phyloP scores from a whole-genome alignment of 805 yeast species.

The Ogataea siamensis region DNA sequence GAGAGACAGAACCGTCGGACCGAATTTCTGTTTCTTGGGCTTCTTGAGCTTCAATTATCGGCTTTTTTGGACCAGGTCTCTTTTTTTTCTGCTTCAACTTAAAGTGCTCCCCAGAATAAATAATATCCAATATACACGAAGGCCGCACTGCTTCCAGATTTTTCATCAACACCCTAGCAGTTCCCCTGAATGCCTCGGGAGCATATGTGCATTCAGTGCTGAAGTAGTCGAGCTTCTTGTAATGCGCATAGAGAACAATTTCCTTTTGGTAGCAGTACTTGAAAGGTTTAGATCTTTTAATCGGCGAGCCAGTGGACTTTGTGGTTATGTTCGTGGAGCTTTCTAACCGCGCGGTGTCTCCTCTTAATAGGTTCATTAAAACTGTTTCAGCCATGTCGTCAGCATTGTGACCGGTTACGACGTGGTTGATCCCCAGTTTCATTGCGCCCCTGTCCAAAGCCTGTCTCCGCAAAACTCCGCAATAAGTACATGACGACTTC shows the following conservation, averaged over 20 bases:
- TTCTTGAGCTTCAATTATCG: constrained; percentile 43
- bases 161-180: constrained; percentile 90
- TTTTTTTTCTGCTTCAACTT: constrained; percentile 58
- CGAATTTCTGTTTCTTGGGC: constrained; percentile 55
- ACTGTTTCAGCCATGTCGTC: constrained; percentile 99
- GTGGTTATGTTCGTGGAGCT: constrained; percentile 86
- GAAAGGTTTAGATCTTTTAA: constrained; percentile 92
- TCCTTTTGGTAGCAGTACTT: constrained; percentile 96
- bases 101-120: constrained; percentile 88
- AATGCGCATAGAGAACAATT: constrained; percentile 95
- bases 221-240: constrained; percentile 90
- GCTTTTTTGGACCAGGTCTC: constrained; percentile 36
- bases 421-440: constrained; percentile 78
- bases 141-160: constrained; percentile 89
- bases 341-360: constrained; percentile 93
- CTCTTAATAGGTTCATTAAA: constrained; percentile 88
- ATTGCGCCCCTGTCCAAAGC: constrained; percentile 96
- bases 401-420: constrained; percentile 98
- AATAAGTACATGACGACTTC: constrained; percentile 92
- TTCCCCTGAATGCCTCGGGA: constrained; percentile 97
- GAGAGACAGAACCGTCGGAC: constrained; percentile 59
- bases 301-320: constrained; percentile 77
- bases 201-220: constrained; percentile 98
- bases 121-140: constrained; percentile 89
- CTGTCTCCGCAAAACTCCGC: constrained; percentile 96